Evolutionary conservation across 192 early-diverging fungal species (phyloP), one percentile per base, ranked within the genome.

Genomic region (Ramicandelaber brevisporus): DNA sequence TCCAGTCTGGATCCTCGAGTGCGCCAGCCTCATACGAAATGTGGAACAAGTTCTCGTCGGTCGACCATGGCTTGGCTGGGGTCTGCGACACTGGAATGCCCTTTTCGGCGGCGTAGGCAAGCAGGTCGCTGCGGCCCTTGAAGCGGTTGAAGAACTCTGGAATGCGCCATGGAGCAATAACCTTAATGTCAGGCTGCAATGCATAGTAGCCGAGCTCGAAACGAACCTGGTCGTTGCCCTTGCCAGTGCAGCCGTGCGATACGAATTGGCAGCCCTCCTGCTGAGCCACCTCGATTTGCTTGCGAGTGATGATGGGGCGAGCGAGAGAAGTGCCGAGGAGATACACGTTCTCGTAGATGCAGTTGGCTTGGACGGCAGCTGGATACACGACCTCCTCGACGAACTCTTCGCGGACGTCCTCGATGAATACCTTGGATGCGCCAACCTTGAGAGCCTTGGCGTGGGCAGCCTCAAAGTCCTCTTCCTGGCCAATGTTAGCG

Each of bases 141-240:
- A 98, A 98, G 19, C 84, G 72, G 40, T 85, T 59, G 59, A 72
- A 98, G 73, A 98, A 98, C 46, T 57, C 76, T 44, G 87, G 83
- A 21, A 87, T 65, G 26, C 88, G 64, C 89, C 88, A 99, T 5
- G 93, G 89, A 10, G 87, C 80, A 56, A 99, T 89, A 41, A 92
- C 85, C 59, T 93, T 65, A 44, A 95, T 88, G 43, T 65, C 56
- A 21, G 85, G 87, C 36, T 81, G 67, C 22, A 99, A 62, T 10
- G 93, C 85, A 44, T 92, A 90, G 70, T 93, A 99, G 14, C 77
- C 87, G 26, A 95, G 69, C 59, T 99, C 93, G 49, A 99, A 99
- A 22, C 89, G 79, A 34, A 99, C 89, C 61, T 99, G 93, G 55
- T 99, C 93, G 65, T 99, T 98, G 31, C 93, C 89, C 60, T 98